These are phyloP conservation scores for Pseudohalonectria lignicola DNA, from an alignment of 2,329 filamentous ascomycete genomes.

Conservation along the genomic window DNA sequence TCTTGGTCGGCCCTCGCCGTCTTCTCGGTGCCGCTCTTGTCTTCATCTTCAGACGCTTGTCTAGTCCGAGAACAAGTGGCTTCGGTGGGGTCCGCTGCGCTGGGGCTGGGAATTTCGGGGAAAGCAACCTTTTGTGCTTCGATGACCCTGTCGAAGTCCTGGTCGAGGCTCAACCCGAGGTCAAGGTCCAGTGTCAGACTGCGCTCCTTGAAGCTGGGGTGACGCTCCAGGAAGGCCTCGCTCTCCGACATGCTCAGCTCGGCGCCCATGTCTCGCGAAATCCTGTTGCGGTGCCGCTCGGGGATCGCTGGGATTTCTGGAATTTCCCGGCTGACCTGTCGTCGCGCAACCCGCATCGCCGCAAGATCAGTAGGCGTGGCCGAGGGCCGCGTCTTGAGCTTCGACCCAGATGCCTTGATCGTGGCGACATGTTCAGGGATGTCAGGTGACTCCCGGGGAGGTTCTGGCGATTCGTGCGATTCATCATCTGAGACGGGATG, in stretches of 20 bases:
- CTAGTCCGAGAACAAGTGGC: too few species aligned
- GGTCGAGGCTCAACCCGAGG: constrained; percentile 74
- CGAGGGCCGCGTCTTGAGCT: constrained; percentile 80
- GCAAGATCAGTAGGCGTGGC: constrained; percentile 75
- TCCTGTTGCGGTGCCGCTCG: constrained; percentile 44
- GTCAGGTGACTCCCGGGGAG: constrained; percentile 38
- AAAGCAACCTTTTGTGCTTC: constrained; percentile 90
- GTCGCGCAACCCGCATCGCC: constrained; percentile 76
- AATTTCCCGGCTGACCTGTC: constrained; percentile 71
- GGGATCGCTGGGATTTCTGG: constrained; percentile 50
- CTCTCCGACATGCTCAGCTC: constrained; percentile 16
- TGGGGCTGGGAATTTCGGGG: constrained; percentile 12
- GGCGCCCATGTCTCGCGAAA: constrained; percentile 34
- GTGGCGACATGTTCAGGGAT: constrained; percentile 79
- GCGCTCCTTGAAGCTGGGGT: constrained; percentile 67
- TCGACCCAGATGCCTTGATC: constrained; percentile 78
- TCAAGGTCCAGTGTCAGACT: constrained; percentile 77
- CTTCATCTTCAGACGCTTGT: constrained; percentile 32
- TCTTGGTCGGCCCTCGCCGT: constrained; percentile 10
- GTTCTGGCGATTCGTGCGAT: constrained; percentile 26
- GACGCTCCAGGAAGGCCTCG: constrained; percentile 43
- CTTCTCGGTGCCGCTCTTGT: background rate
- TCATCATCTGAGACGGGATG: constrained; percentile 47
- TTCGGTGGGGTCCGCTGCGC: constrained; percentile 7
- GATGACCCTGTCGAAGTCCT: constrained; percentile 91